phyloP scores from a whole-genome alignment of 140 eudicot genomes.

The Senecio squalidus region DNA sequence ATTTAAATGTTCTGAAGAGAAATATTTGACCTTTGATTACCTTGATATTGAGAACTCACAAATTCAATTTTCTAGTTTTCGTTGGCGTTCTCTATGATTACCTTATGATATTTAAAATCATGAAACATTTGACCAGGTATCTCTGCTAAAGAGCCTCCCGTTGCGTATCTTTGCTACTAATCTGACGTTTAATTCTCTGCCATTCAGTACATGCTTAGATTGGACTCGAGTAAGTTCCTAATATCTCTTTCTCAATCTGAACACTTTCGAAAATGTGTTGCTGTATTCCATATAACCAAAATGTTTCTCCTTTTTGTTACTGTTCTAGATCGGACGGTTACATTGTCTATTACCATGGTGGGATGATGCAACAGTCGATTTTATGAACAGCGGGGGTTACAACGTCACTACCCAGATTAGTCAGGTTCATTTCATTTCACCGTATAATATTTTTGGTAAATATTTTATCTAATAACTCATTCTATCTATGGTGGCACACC shows the following conservation, averaged over 20 bases:
- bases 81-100: neutral
- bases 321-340: slow-evolving; percentile 76
- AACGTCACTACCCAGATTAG: slow-evolving; percentile 52
- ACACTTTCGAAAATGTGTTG: neutral
- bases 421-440: slow-evolving; percentile 38
- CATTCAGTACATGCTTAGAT: slow-evolving; percentile 57
- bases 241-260: neutral
- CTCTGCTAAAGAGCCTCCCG: slow-evolving; percentile 63
- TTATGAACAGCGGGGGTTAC: slow-evolving; percentile 93
- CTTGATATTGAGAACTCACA: neutral
- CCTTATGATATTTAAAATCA: neutral
- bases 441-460: neutral
- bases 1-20: too few relatives aligned
- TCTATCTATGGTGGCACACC: slow-evolving; percentile 4
- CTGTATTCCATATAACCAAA: neutral
- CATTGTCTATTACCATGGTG: slow-evolving; percentile 95
- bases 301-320: neutral
- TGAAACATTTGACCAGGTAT: slow-evolving; percentile 43
- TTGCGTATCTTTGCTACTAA: slow-evolving; percentile 72
- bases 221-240: slow-evolving; percentile 66
- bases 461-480: neutral
- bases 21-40: too few relatives aligned
- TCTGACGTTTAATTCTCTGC: slow-evolving; percentile 45
- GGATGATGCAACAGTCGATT: slow-evolving; percentile 81
- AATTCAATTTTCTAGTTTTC: neutral